Percentiles rank a stretch among this genome's conserved stretches.
Evolutionary conservation across 495 filamentous ascomycete species (phyloP).

Genomic region (Barbatosphaeria neglecta): DNA sequence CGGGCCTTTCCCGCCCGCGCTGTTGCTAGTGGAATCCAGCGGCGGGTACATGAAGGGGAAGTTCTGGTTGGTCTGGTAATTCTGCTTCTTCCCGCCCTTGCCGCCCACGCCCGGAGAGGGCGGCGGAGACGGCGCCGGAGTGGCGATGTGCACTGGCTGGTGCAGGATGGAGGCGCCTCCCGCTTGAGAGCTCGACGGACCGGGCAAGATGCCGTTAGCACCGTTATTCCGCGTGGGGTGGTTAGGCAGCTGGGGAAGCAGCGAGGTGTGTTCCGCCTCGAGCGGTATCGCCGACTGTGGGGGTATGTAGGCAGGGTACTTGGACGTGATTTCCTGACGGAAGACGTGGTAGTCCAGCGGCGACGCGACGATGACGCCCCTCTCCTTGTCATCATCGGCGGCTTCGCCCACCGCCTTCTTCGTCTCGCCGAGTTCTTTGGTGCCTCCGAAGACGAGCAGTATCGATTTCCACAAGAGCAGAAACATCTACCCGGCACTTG

Average conservation of each 20-base stretch:
- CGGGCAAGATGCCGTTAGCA: constrained; percentile 34
- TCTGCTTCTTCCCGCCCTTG: constrained; percentile 95
- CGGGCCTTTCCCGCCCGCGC: constrained; percentile 73
- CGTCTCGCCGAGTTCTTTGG: constrained; percentile 53
- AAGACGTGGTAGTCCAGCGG: constrained; percentile 95
- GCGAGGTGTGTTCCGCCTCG: constrained; percentile 79
- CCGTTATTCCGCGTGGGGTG: constrained; percentile 45
- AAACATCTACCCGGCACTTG: constrained; percentile 38
- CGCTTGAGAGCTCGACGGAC: constrained; percentile 33
- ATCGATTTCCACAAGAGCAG: constrained; percentile 85
- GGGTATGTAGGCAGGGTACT: constrained; percentile 92
- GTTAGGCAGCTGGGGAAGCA: constrained; percentile 73
- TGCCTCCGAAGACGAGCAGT: constrained; percentile 73
- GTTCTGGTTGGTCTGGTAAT: constrained; percentile 97
- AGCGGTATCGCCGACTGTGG: constrained; percentile 74
- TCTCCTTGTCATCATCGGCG: constrained; percentile 33
- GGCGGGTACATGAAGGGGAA: constrained; percentile 97
- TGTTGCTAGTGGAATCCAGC: constrained; percentile 68
- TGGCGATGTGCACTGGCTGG: constrained; percentile 95
- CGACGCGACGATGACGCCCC: constrained; percentile 69
- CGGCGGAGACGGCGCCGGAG: constrained; percentile 91
- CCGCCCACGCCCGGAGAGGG: constrained; percentile 83
- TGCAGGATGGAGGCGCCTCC: constrained; percentile 76
- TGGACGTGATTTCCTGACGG: constrained; percentile 94
- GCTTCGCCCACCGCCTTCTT: constrained; percentile 53